These are phyloP conservation scores for Sordariomycetes sp. DNA, from an alignment of 2,329 filamentous ascomycete genomes.

Conservation along the genomic window DNA sequence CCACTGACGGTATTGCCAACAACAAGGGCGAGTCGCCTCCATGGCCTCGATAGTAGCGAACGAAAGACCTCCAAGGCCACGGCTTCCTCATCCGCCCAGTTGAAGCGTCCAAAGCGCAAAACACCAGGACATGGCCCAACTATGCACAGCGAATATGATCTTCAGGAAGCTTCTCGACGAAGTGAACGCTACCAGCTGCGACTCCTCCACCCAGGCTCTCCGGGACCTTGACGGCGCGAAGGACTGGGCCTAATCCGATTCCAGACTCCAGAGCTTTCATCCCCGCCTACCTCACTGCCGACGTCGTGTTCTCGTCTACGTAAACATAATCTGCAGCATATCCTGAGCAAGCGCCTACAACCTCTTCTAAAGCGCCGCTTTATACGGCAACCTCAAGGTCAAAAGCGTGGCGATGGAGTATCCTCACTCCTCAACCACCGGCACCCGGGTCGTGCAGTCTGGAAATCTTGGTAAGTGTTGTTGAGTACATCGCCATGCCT, in stretches of 20 bases:
- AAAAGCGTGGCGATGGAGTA: conserved; percentile 55
- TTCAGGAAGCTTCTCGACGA: conserved; percentile 51
- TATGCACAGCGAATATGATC: conserved; percentile 49
- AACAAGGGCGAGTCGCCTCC: not conserved
- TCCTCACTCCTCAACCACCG: conserved; percentile 48
- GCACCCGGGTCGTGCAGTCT: conserved; percentile 53
- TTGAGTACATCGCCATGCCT: conserved; percentile 50
- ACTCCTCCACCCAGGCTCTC: conserved; percentile 7
- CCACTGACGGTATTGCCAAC: too few species aligned
- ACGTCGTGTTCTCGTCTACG: conserved; percentile 49
- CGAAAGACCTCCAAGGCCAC: not conserved
- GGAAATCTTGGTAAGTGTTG: conserved; percentile 59
- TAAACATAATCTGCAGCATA: conserved; percentile 52
- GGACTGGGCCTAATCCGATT: conserved; percentile 20
- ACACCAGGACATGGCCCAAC: conserved; percentile 12
- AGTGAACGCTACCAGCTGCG: conserved; percentile 44
- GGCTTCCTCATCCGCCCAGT: not conserved
- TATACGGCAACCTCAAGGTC: conserved; percentile 48
- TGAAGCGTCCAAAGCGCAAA: not conserved
- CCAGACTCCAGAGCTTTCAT: conserved; percentile 46
- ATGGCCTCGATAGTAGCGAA: not conserved
- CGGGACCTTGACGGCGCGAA: conserved; percentile 10
- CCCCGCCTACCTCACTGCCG: conserved; percentile 51
- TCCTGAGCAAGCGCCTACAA: conserved; percentile 43
- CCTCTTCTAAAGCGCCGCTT: conserved; percentile 47